Evolutionary conservation across 352 stramenopile genomes (phyloP), one percentile per base, ranked within the genome.

Genomic region (Phytopythium ostracodes): DNA sequence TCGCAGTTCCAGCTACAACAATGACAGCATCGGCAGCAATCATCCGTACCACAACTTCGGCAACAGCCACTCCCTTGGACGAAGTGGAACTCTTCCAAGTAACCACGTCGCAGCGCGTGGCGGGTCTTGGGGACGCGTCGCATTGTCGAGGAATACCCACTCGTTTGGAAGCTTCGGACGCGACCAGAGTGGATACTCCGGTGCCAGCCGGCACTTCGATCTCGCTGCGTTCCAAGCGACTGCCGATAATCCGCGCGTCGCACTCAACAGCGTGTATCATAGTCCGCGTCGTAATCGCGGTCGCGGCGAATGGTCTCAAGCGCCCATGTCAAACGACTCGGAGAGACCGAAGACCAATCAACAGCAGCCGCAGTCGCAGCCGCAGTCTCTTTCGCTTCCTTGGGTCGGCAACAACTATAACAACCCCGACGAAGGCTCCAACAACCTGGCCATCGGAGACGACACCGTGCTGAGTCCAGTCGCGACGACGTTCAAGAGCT

Each of bases 401-500:
- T 29, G 18, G 38, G 25, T 22, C 20, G 59, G 57, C 57, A 64
- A 62, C 44, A 61, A 67, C 42, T n/a, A n/a, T n/a, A 63, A 69
- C 46, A 33, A 60, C 18, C 54, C 64, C 22, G 59, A 56, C 57
- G 56, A 63, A 27, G 58, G 64, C 4, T 60, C 64, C 10, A 64
- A 20, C 17, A 44, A 42, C n/a, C 20, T 22, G 7, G 20, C 35
- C 3, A 24, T 46, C 6, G 53, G 33, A 24, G 53, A 59, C 53
- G 22, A 79, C 8, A 65, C 70, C 25, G 29, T 66, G 14, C 27
- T 65, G 17, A 80, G 66, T 20, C 67, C 76, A 14, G 70, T 65
- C 27, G 68, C 67, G 50, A 69, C 73, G 46, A 75, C 78, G 22
- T 90, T 91, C 71, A 88, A 84, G 62, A 80, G 76, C 58, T 92